phyloP scores from a whole-genome alignment of 2,329 filamentous ascomycete species.

The Curvularia sp. region DNA sequence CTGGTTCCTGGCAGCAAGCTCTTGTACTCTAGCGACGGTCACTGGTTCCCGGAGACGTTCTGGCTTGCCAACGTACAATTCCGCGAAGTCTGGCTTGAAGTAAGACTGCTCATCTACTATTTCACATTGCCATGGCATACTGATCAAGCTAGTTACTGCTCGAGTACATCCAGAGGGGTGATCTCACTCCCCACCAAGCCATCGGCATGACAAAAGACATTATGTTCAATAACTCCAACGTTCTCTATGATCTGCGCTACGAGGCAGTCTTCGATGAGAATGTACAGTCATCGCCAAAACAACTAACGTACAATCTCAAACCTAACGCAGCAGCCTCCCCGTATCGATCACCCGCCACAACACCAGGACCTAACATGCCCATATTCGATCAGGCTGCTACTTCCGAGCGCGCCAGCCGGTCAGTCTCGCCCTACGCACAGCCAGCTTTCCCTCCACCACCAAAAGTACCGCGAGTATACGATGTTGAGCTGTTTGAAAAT shows the following conservation, averaged over 20 bases:
- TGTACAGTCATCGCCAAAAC: slow-evolving; percentile 28
- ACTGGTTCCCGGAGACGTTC: slow-evolving; percentile 80
- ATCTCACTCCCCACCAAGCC: slow-evolving; percentile 68
- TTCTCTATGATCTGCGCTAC: slow-evolving; percentile 70
- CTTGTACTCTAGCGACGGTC: slow-evolving; percentile 81
- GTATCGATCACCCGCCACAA: slow-evolving; percentile 15
- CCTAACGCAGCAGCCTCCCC: slow-evolving; percentile 26
- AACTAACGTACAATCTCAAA: slow-evolving; percentile 36
- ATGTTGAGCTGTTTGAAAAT: slow-evolving; percentile 51
- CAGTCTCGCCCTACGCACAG: slow-evolving; percentile 25
- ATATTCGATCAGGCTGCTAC: slow-evolving; percentile 12
- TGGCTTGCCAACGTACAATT: slow-evolving; percentile 76
- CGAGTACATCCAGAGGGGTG: slow-evolving; percentile 70
- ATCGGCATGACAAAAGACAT: slow-evolving; percentile 70
- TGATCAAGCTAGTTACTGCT: slow-evolving; percentile 62
- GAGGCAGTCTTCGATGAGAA: slow-evolving; percentile 49
- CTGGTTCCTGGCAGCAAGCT: slow-evolving; percentile 77
- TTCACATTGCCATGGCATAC: neutral
- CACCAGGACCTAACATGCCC: slow-evolving; percentile 17
- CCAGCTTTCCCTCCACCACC: slow-evolving; percentile 41
- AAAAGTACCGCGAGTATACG: slow-evolving; percentile 43
- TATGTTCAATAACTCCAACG: slow-evolving; percentile 78
- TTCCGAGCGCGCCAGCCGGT: slow-evolving; percentile 14
- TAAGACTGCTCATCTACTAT: slow-evolving; percentile 46
- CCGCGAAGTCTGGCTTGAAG: slow-evolving; percentile 71